Evolutionary conservation across 2,329 filamentous ascomycete species (phyloP).

Genomic region (Verticillium alfalfae): DNA sequence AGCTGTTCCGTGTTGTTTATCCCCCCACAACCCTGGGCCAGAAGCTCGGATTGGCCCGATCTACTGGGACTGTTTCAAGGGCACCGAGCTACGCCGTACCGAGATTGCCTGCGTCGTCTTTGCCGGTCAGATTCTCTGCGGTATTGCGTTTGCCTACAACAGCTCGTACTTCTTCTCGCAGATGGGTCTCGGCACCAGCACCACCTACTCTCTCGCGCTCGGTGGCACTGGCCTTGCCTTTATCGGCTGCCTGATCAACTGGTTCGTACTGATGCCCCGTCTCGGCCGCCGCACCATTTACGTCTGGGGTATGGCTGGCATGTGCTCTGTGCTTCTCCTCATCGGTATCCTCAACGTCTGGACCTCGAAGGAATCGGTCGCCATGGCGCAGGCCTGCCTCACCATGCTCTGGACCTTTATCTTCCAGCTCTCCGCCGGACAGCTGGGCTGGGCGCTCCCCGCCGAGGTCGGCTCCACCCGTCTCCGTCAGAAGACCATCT

Average conservation of each 20-base stretch:
- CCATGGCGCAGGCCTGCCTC: conserved; percentile 15
- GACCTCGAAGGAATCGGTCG: conserved; percentile 13
- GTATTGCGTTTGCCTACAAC: conserved; percentile 38
- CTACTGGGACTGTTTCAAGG: conserved; percentile 45
- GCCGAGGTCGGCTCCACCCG: conserved; percentile 22
- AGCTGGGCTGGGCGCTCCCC: conserved; percentile 18
- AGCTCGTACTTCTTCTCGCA: conserved; percentile 32
- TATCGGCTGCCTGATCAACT: conserved; percentile 38
- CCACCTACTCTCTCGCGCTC: conserved; percentile 29
- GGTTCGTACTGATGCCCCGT: conserved; percentile 31
- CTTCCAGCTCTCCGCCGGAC: conserved; percentile 30
- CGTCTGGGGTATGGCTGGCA: conserved; percentile 29
- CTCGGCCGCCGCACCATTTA: conserved; percentile 37
- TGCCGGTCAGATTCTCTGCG: conserved; percentile 58
- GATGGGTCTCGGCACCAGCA: conserved; percentile 22
- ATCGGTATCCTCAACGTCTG: conserved; percentile 33
- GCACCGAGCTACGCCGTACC: conserved; percentile 43
- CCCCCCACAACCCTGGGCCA: too few species aligned
- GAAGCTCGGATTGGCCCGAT: too few species aligned
- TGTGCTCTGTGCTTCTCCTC: conserved; percentile 30
- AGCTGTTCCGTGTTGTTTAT: too few species aligned
- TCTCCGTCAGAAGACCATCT: conserved; percentile 23
- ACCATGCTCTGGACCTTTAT: conserved; percentile 25
- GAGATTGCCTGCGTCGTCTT: conserved; percentile 57
- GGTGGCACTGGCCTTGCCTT: conserved; percentile 31